These are phyloP conservation scores for Trichophyton equinum DNA, from an alignment of 2,329 filamentous ascomycete genomes.

Conservation along the genomic window DNA sequence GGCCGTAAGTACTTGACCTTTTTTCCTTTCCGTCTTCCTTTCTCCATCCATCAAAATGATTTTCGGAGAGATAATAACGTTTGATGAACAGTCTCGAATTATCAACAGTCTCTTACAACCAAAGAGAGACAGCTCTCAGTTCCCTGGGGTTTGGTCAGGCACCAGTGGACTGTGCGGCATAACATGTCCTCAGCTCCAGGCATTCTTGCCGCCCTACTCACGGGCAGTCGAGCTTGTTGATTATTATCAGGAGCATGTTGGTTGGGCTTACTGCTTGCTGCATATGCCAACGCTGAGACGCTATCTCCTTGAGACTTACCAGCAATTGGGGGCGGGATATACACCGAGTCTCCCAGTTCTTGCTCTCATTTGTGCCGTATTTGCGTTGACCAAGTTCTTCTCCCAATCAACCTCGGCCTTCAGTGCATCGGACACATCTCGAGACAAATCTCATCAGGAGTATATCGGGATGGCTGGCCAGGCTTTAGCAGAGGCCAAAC, in stretches of 20 bases:
- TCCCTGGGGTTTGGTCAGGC: not conserved
- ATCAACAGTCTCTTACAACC: not conserved
- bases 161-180: not conserved
- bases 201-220: constrained; percentile 20
- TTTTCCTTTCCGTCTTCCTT: too few species aligned
- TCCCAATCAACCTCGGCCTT: constrained; percentile 19
- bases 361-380: constrained; percentile 15
- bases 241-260: constrained; percentile 24
- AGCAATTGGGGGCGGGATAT: constrained; percentile 8
- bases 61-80: not conserved
- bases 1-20: not conserved
- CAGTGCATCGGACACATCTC: constrained; percentile 11
- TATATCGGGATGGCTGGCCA: constrained; percentile 21
- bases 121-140: not conserved
- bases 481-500: constrained; percentile 20
- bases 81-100: not conserved
- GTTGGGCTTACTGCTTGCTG: constrained; percentile 28
- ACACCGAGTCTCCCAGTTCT: constrained; percentile 13
- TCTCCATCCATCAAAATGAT: not conserved
- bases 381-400: constrained; percentile 25
- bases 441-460: constrained; percentile 17
- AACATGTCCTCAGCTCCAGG: constrained; percentile 14
- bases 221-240: constrained; percentile 22
- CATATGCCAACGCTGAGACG: constrained; percentile 18
- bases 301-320: constrained; percentile 23